phyloP scores from a whole-genome alignment of 331 rosid species.

The Acacia pycnantha region DNA sequence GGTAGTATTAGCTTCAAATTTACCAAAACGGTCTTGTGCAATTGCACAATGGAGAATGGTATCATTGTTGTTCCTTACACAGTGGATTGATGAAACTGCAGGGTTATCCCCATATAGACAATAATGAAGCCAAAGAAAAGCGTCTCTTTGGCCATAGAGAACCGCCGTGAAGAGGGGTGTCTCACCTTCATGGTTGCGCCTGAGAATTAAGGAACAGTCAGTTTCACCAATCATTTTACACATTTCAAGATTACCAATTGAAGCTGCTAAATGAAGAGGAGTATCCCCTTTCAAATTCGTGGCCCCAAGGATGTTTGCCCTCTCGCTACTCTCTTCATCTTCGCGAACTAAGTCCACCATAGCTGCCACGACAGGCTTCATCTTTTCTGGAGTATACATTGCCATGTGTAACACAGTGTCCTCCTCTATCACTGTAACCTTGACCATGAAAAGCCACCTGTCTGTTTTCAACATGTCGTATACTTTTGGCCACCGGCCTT shows the following conservation, averaged over 20 bases:
- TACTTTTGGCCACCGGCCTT: neutral
- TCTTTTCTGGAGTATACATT: constrained; percentile 27
- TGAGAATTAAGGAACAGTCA: neutral
- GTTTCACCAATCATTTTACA: neutral
- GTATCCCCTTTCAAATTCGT: constrained; percentile 37
- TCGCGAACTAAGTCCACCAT: constrained; percentile 5
- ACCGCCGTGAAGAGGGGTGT: constrained; percentile 65
- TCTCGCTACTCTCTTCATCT: neutral
- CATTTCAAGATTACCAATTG: constrained; percentile 21
- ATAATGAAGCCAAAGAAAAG: constrained; percentile 42
- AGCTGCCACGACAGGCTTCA: neutral
- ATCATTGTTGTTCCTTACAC: constrained; percentile 36
- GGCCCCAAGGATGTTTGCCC: neutral
- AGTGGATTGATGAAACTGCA: neutral
- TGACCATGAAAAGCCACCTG: neutral
- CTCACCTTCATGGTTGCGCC: constrained; percentile 35
- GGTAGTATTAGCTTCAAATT: neutral
- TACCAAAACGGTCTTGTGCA: constrained; percentile 34
- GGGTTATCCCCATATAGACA: neutral
- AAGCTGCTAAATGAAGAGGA: constrained; percentile 55
- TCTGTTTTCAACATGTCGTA: neutral
- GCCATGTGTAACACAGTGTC: constrained; percentile 56
- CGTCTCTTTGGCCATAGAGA: constrained; percentile 33
- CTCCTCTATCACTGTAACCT: constrained; percentile 41
- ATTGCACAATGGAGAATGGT: constrained; percentile 46